Evolutionary conservation across 306 rosid genomes (phyloP).

Genomic region (Crotalaria pallida): DNA sequence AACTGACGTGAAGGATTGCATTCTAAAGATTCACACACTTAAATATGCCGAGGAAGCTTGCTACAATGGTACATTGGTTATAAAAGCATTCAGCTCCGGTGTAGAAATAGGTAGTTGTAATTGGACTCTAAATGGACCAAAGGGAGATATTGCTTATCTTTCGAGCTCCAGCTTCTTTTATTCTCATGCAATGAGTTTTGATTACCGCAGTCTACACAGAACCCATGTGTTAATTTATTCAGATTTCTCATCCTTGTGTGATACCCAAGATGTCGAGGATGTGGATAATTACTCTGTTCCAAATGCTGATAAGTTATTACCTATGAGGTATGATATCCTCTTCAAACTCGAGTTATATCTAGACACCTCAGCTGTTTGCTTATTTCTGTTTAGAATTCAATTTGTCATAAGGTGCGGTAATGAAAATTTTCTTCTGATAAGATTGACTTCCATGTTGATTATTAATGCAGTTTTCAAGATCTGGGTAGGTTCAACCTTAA

Average conservation of each 20-base stretch:
- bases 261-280: slow-evolving; percentile 35
- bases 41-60: slow-evolving; percentile 71
- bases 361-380: neutral
- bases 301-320: slow-evolving; percentile 1
- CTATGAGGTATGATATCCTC: slow-evolving; percentile 38
- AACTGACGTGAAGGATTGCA: slow-evolving; percentile 73
- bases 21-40: slow-evolving; percentile 53
- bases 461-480: slow-evolving; percentile 31
- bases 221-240: slow-evolving; percentile 54
- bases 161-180: slow-evolving; percentile 73
- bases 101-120: slow-evolving; percentile 86
- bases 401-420: slow-evolving; percentile 17
- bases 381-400: slow-evolving; percentile 6
- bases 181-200: slow-evolving; percentile 69
- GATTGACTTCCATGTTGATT: slow-evolving; percentile 16
- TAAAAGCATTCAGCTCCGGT: slow-evolving; percentile 88
- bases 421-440: slow-evolving; percentile 34
- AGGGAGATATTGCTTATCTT: slow-evolving; percentile 62
- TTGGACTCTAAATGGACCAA: slow-evolving; percentile 69
- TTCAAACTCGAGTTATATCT: neutral
- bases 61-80: slow-evolving; percentile 67
- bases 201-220: slow-evolving; percentile 55
- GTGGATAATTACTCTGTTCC: slow-evolving; percentile 19
- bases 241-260: slow-evolving; percentile 58
- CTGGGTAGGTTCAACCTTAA: slow-evolving; percentile 26